Conservation (phyloP, 257 asterid species). For the Catharanthus roseus region DNA sequence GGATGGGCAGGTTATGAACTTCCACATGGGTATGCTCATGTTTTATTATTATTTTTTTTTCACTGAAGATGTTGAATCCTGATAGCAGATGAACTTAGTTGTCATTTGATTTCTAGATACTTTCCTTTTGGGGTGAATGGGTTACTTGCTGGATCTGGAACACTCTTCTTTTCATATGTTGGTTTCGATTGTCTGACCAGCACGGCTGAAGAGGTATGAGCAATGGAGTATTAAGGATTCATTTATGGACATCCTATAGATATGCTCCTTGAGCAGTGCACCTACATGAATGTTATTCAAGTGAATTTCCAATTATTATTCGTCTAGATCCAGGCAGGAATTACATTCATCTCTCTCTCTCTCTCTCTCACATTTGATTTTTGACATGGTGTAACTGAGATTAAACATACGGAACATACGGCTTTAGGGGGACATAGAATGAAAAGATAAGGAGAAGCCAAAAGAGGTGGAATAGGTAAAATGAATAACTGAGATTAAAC, state of each 20-base stretch:
- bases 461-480: no score
- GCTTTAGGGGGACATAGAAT: not conserved
- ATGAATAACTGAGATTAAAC: no score
- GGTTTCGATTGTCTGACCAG: conserved; percentile 38
- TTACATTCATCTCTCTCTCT: no score
- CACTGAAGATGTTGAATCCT: not conserved
- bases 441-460: not conserved
- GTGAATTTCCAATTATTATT: not conserved
- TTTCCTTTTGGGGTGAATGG: conserved; percentile 35
- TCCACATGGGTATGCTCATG: conserved; percentile 20
- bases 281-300: not conserved
- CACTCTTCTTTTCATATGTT: conserved; percentile 38
- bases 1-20: conserved; percentile 36
- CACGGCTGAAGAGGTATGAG: conserved; percentile 38
- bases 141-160: conserved; percentile 35
- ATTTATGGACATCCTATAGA: not conserved
- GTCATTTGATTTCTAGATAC: conserved; percentile 24
- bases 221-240: not conserved
- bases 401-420: not conserved
- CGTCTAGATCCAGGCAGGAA: not conserved
- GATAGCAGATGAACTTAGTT: conserved; percentile 5
- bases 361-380: not conserved
- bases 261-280: not conserved
- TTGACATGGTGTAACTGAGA: no score
- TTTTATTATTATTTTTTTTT: not conserved